These are phyloP conservation scores for Colletotrichum sp. DNA, from an alignment of 2,329 filamentous ascomycete species.

Conservation along the genomic window DNA sequence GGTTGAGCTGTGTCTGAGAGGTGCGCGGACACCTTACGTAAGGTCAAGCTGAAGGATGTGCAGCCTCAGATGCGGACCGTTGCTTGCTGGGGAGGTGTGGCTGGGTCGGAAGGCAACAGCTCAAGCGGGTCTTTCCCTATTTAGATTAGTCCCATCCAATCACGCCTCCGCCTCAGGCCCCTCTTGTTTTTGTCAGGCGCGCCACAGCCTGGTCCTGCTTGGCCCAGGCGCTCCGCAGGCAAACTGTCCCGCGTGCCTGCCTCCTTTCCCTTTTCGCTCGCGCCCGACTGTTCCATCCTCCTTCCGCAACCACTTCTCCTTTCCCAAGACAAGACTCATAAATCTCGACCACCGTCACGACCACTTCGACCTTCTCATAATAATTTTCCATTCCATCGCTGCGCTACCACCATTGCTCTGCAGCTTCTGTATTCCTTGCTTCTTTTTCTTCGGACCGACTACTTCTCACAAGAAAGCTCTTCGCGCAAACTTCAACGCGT, in stretches of 20 bases:
- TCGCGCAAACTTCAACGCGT: conserved; percentile 12
- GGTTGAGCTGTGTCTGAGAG: neutral
- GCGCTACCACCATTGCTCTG: neutral
- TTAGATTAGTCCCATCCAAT: neutral
- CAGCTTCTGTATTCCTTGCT: conserved; percentile 1
- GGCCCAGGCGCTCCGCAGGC: conserved; percentile 1
- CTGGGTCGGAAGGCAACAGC: conserved; percentile 12
- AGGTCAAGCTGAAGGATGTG: neutral
- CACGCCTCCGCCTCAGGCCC: neutral
- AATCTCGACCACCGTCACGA: neutral
- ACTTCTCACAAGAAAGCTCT: neutral
- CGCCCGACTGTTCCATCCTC: neutral
- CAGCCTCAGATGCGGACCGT: neutral
- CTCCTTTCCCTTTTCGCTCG: conserved; percentile 18
- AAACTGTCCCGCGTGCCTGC: neutral
- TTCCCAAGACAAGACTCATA: conserved; percentile 1
- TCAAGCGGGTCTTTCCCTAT: neutral
- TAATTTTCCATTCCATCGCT: neutral
- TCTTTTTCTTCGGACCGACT: neutral
- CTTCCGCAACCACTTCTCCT: conserved; percentile 3
- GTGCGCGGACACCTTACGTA: neutral
- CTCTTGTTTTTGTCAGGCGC: conserved; percentile 20
- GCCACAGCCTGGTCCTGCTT: neutral
- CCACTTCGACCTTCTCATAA: neutral
- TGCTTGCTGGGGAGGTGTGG: neutral